These are phyloP conservation scores for Apiospora arundinis DNA, from an alignment of 2,329 filamentous ascomycete genomes.

Conservation along the genomic window DNA sequence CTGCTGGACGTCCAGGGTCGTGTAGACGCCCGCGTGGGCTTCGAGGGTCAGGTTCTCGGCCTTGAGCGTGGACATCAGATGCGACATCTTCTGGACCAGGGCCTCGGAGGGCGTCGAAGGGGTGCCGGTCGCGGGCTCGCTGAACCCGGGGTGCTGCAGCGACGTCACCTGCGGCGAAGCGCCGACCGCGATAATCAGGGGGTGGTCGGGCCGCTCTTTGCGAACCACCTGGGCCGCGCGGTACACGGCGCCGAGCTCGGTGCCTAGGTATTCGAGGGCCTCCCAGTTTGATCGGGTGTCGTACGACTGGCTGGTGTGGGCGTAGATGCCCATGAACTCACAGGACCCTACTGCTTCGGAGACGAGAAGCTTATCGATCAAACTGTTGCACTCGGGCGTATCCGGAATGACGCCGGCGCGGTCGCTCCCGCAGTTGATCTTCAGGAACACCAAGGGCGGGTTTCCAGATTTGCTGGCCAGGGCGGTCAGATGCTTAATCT, in stretches of 20 bases:
- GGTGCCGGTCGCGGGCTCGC: constrained; percentile 6
- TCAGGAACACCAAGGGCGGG: constrained; percentile 67
- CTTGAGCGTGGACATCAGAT: constrained; percentile 46
- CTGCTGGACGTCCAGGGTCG: constrained; percentile 79
- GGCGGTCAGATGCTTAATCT: constrained; percentile 57
- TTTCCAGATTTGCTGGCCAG: constrained; percentile 50
- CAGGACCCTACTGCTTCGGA: constrained; percentile 46
- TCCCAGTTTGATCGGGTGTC: constrained; percentile 56
- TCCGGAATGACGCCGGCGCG: constrained; percentile 70
- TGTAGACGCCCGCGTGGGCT: constrained; percentile 79
- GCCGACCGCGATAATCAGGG: constrained; percentile 70
- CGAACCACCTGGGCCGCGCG: constrained; percentile 50
- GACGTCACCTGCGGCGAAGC: constrained; percentile 77
- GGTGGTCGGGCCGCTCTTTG: constrained; percentile 36
- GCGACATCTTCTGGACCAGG: constrained; percentile 39
- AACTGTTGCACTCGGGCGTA: constrained; percentile 50
- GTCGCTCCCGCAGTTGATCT: constrained; percentile 76
- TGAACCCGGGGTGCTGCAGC: constrained; percentile 59
- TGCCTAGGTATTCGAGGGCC: constrained; percentile 63
- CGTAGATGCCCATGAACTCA: constrained; percentile 70
- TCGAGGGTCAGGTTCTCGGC: constrained; percentile 60
- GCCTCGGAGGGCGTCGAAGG: not conserved
- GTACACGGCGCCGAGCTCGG: constrained; percentile 64
- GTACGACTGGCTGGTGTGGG: constrained; percentile 78
- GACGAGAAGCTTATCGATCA: constrained; percentile 54